Conservation (phyloP, 768 basidiomycete species). For the Hygrophoropsis aurantiaca region DNA sequence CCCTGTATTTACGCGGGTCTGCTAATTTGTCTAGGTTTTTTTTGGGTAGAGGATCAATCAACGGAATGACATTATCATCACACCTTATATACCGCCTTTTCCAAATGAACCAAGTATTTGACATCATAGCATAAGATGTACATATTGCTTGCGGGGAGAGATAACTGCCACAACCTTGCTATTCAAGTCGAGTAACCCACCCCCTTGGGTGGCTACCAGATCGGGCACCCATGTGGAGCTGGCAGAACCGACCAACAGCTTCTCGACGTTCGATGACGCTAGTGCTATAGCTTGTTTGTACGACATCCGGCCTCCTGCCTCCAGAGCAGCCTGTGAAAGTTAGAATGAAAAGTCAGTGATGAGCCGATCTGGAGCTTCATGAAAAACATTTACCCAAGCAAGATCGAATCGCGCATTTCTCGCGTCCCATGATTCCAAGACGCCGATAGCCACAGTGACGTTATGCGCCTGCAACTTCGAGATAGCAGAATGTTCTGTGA, state of each 20-base stretch:
- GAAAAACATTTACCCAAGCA: slow-evolving; percentile 65
- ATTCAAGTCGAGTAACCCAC: slow-evolving; percentile 32
- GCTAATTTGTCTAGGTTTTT: no score
- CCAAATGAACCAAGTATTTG: no score
- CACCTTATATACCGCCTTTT: no score
- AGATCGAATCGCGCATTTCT: slow-evolving; percentile 78
- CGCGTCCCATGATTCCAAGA: slow-evolving; percentile 66
- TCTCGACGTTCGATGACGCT: slow-evolving; percentile 54
- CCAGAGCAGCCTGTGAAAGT: slow-evolving; percentile 36
- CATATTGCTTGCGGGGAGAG: slow-evolving; percentile 24
- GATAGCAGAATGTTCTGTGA: slow-evolving; percentile 60
- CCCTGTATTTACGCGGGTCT: background rate
- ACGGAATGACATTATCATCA: no score
- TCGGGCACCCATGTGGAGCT: slow-evolving; percentile 12
- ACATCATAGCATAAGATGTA: slow-evolving; percentile 26
- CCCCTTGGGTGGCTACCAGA: slow-evolving; percentile 32
- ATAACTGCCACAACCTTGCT: slow-evolving; percentile 37
- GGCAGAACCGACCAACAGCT: slow-evolving; percentile 26
- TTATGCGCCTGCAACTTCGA: slow-evolving; percentile 62
- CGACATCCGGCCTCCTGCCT: slow-evolving; percentile 36
- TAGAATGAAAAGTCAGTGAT: slow-evolving; percentile 2
- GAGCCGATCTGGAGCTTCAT: background rate
- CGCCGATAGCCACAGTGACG: slow-evolving; percentile 72
- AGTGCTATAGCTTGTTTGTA: slow-evolving; percentile 51
- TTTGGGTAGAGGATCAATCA: no score